phyloP scores from a whole-genome alignment of 768 basidiomycete species.

The Xerocomus brunneocitrinus region DNA sequence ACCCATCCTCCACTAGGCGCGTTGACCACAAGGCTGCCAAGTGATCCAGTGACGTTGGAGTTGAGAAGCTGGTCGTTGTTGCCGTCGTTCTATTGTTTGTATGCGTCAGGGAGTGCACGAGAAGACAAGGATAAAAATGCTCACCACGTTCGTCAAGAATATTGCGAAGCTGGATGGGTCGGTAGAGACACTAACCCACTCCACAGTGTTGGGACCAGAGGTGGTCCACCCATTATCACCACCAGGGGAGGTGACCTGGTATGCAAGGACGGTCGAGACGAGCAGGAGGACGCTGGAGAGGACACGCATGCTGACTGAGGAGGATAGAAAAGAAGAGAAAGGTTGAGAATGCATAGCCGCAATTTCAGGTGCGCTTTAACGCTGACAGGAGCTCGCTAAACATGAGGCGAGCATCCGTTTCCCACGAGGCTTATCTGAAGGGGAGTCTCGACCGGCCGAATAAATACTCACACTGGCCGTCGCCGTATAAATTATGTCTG shows the following conservation, averaged over 20 bases:
- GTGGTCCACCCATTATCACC: conserved; percentile 51
- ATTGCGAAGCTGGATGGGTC: conserved; percentile 67
- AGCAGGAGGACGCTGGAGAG: conserved; percentile 42
- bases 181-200: conserved; percentile 62
- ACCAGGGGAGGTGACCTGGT: conserved; percentile 53
- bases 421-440: conserved; percentile 16
- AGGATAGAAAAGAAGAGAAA: conserved; percentile 11
- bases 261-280: conserved; percentile 57
- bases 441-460: neutral
- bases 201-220: conserved; percentile 46
- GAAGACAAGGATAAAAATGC: conserved; percentile 6
- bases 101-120: conserved; percentile 1
- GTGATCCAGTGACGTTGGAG: conserved; percentile 49
- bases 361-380: neutral
- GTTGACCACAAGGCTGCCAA: conserved; percentile 37
- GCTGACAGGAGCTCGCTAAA: neutral
- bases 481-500: neutral
- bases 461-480: conserved; percentile 6
- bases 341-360: conserved; percentile 8
- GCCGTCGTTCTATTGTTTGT: conserved; percentile 30
- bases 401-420: conserved; percentile 3
- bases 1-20: conserved; percentile 67
- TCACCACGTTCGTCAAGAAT: conserved; percentile 61
- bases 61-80: conserved; percentile 46
- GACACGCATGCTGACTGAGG: conserved; percentile 39